These are phyloP conservation scores for Fusarium coffeatum DNA, from an alignment of 2,329 filamentous ascomycete genomes.

Conservation along the genomic window DNA sequence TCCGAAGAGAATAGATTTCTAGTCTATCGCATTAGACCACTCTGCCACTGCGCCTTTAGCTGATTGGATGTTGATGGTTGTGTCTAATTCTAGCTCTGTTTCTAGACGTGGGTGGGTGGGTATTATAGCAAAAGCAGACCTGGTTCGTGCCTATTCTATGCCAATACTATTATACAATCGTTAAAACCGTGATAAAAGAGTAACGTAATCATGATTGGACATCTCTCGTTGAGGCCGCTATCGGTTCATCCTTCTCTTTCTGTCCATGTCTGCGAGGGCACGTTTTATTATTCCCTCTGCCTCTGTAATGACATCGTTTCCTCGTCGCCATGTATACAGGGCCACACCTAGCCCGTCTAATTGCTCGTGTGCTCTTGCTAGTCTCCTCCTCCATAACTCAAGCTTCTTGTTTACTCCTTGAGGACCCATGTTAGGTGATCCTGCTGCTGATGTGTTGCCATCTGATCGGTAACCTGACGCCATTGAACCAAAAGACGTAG, in stretches of 20 bases:
- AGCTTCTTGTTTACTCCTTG: slow-evolving; percentile 72
- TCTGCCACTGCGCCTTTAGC: slow-evolving; percentile 39
- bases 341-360: slow-evolving; percentile 74
- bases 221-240: slow-evolving; percentile 9
- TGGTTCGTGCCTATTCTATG: not conserved
- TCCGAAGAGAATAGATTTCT: slow-evolving; percentile 42
- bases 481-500: slow-evolving; percentile 42
- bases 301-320: slow-evolving; percentile 75
- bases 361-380: slow-evolving; percentile 71
- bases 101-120: not conserved
- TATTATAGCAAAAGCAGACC: not conserved
- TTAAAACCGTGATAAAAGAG: not conserved
- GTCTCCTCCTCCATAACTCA: slow-evolving; percentile 76
- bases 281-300: slow-evolving; percentile 72
- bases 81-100: not conserved
- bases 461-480: slow-evolving; percentile 48
- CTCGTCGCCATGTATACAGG: slow-evolving; percentile 78
- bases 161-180: slow-evolving; percentile 9
- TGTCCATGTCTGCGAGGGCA: slow-evolving; percentile 59
- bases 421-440: slow-evolving; percentile 52
- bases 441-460: slow-evolving; percentile 49
- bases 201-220: slow-evolving; percentile 1
- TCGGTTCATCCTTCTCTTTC: slow-evolving; percentile 32
- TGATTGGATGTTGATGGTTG: slow-evolving; percentile 12
- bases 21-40: slow-evolving; percentile 43